These are phyloP conservation scores for Bruguiera sexangula DNA, from an alignment of 345 rosid species.

Conservation along the genomic window DNA sequence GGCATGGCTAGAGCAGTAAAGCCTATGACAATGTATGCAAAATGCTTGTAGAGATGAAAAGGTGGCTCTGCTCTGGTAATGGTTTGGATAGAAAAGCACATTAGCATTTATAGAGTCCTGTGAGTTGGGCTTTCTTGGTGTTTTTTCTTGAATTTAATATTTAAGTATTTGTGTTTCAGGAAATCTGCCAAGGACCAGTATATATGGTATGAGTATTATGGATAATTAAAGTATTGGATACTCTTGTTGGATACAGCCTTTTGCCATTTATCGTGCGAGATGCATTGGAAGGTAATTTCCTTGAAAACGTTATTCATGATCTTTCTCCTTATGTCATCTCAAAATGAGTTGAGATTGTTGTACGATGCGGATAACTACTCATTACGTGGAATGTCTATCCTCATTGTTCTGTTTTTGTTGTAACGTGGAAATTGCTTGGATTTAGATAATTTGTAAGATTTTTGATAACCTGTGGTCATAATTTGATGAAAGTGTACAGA, in stretches of 20 bases:
- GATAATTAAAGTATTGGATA: background rate
- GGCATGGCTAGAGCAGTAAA: no score
- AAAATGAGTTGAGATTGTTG: no score
- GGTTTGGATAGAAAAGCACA: background rate
- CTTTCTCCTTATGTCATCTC: no score
- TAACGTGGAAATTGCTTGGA: background rate
- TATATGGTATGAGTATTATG: slow-evolving; percentile 11
- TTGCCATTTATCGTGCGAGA: no score
- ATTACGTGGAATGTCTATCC: background rate
- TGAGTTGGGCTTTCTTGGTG: background rate
- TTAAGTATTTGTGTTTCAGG: slow-evolving; percentile 12
- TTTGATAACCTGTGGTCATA: no score
- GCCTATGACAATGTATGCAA: no score
- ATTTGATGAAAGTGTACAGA: no score
- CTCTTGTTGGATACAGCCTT: background rate
- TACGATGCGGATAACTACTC: background rate
- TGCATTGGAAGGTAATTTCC: no score
- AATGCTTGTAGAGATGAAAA: no score
- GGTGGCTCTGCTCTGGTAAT: background rate
- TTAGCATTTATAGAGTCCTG: slow-evolving; percentile 12
- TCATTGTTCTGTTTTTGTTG: no score
- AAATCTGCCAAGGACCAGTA: background rate
- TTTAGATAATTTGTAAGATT: background rate
- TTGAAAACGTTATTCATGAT: no score
- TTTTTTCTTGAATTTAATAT: slow-evolving; percentile 2